Conservation (phyloP, 2,329 filamentous ascomycete species). For the Aspergillus aculeatus region DNA sequence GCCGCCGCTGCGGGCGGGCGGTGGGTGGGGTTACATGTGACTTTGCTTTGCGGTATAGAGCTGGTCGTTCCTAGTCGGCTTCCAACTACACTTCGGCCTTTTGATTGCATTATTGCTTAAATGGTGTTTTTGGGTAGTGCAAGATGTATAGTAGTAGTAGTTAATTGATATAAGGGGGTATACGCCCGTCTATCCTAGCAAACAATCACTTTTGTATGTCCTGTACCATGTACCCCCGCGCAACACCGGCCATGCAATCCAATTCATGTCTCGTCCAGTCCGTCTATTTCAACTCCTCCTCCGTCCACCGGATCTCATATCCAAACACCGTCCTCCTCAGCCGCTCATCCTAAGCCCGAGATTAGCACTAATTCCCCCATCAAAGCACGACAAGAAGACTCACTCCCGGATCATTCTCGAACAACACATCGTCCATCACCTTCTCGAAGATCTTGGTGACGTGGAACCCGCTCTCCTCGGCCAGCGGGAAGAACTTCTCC, state of each 20-base stretch:
- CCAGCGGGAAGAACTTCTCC: conserved; percentile 79
- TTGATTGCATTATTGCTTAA: no score
- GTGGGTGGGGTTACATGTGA: conserved; percentile 16
- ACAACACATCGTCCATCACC: conserved; percentile 81
- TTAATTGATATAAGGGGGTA: background rate
- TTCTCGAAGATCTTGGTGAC: conserved; percentile 80
- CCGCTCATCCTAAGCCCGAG: conserved; percentile 61
- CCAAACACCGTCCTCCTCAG: conserved; percentile 80
- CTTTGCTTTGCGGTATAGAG: background rate
- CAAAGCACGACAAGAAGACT: conserved; percentile 26
- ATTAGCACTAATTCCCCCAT: conserved; percentile 13
- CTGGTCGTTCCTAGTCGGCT: no score
- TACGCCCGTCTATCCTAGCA: background rate
- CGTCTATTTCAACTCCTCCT: conserved; percentile 28
- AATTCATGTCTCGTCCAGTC: background rate
- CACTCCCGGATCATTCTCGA: conserved; percentile 80
- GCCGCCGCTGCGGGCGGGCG: conserved; percentile 6
- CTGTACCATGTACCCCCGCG: background rate
- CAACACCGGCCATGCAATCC: background rate
- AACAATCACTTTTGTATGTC: background rate
- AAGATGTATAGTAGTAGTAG: background rate
- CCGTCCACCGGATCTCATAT: conserved; percentile 67
- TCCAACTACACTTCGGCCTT: no score
- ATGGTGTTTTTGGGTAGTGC: no score
- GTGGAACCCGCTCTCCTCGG: conserved; percentile 65